Percentiles rank a stretch among this genome's conserved stretches.
phyloP scores from a whole-genome alignment of 345 rosid genomes.

The Lepidium aucheri region DNA sequence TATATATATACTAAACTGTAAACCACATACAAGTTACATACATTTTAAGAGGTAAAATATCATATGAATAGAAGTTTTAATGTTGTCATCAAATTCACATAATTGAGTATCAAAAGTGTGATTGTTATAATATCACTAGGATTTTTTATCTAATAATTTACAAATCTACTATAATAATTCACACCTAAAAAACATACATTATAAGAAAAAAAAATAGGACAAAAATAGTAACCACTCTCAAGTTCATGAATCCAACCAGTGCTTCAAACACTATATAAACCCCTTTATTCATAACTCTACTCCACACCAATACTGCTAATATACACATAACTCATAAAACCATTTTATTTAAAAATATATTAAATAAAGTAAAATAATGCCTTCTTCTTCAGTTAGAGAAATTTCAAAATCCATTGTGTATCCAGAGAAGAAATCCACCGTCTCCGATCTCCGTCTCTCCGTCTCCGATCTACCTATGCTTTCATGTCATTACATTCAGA shows the following conservation, averaged over 20 bases:
- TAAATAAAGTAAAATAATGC: slow-evolving; percentile 33
- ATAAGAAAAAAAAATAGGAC: neutral
- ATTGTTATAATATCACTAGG: neutral
- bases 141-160: neutral
- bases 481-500: slow-evolving; percentile 94
- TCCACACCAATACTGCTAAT: neutral
- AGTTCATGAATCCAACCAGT: slow-evolving; percentile 48
- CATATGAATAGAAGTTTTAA: too few relatives aligned
- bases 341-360: too few relatives aligned
- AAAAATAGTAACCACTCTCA: slow-evolving; percentile 23
- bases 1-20: too few relatives aligned
- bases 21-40: too few relatives aligned
- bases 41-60: too few relatives aligned
- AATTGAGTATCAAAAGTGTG: neutral
- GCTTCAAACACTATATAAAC: slow-evolving; percentile 35
- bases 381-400: slow-evolving; percentile 38
- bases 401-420: slow-evolving; percentile 50
- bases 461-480: slow-evolving; percentile 97
- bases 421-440: slow-evolving; percentile 40
- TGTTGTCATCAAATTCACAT: too few relatives aligned
- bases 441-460: slow-evolving; percentile 70
- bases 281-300: neutral
- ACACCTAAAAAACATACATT: neutral
- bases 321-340: neutral
- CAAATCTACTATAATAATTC: neutral